Conservation (phyloP, 352 stramenopile species). For the Phytophthora citricola region DNA sequence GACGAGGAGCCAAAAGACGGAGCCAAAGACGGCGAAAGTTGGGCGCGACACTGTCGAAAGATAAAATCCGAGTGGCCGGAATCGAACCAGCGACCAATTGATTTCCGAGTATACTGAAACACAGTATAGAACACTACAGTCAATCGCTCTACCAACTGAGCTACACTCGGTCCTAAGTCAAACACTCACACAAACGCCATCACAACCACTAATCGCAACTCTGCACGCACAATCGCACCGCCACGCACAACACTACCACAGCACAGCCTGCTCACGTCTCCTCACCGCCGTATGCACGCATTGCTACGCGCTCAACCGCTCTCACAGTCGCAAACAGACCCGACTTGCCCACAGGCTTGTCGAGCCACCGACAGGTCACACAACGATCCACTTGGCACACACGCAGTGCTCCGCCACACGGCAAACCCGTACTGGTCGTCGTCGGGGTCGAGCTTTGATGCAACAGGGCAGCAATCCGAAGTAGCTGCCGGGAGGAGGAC, state of each 20-base stretch:
- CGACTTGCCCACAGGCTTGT: neutral
- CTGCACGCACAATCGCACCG: neutral
- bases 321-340: neutral
- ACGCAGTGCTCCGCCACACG: neutral
- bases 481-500: no score
- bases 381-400: neutral
- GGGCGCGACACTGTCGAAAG: neutral
- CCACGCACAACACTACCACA: neutral
- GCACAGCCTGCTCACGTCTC: neutral
- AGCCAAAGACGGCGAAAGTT: neutral
- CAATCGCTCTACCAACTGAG: slow-evolving; percentile 4
- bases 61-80: slow-evolving; percentile 1
- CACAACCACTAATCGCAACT: neutral
- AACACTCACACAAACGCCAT: neutral
- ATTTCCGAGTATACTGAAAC: slow-evolving; percentile 1
- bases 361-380: neutral
- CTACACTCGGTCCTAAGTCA: neutral
- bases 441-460: no score
- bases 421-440: neutral
- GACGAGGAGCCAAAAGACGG: neutral
- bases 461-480: no score
- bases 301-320: neutral
- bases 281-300: neutral
- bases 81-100: slow-evolving; percentile 1
- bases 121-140: slow-evolving; percentile 9